Conservation (phyloP, 805 yeast species). For the Candida coquimbonensis region DNA sequence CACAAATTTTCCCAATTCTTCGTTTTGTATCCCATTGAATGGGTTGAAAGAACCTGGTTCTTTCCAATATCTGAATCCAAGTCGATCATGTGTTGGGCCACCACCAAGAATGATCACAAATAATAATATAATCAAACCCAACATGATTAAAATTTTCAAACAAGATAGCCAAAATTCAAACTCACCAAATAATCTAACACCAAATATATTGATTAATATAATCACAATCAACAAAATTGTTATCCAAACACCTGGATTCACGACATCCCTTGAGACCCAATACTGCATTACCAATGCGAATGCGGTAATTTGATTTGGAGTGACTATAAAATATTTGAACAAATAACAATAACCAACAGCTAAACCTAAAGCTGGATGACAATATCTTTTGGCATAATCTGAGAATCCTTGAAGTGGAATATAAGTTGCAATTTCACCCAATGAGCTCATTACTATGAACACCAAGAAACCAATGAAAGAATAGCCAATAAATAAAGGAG, state of each 20-base stretch:
- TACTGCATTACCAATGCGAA: conserved; percentile 43
- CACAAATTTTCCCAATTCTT: conserved; percentile 49
- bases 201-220: conserved; percentile 41
- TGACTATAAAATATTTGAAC: conserved; percentile 21
- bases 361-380: conserved; percentile 23
- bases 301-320: conserved; percentile 43
- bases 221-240: conserved; percentile 33
- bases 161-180: conserved; percentile 45
- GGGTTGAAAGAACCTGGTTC: conserved; percentile 59
- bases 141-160: conserved; percentile 45
- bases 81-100: conserved; percentile 65
- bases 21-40: conserved; percentile 36
- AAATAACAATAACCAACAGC: conserved; percentile 25
- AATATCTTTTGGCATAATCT: conserved; percentile 46
- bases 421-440: conserved; percentile 65
- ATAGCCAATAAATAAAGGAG: conserved; percentile 51
- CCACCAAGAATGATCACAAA: conserved; percentile 71
- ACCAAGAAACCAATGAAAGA: conserved; percentile 65
- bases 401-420: conserved; percentile 63
- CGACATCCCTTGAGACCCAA: conserved; percentile 38
- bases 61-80: conserved; percentile 67
- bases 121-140: conserved; percentile 58
- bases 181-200: conserved; percentile 51
- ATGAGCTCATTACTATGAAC: conserved; percentile 57
- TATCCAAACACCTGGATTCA: conserved; percentile 51